These are phyloP conservation scores for Tetrapisispora namnaoensis DNA, from an alignment of 805 yeast species.

Conservation along the genomic window DNA sequence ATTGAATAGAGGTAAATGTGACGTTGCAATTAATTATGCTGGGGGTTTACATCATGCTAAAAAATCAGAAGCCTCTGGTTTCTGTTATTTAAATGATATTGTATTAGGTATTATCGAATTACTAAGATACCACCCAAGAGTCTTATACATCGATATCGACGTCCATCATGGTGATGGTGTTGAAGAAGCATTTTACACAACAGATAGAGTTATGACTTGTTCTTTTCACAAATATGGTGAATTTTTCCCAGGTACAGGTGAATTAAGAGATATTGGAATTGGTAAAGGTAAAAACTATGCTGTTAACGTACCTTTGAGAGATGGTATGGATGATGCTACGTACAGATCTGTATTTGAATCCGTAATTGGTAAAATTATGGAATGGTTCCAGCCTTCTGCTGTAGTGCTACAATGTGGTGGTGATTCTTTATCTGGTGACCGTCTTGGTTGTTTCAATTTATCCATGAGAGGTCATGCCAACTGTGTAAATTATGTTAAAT, in stretches of 20 bases:
- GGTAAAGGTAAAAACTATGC: constrained; percentile 85
- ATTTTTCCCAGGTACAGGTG: constrained; percentile 96
- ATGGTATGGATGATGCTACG: constrained; percentile 90
- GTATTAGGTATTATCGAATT: constrained; percentile 81
- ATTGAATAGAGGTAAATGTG: constrained; percentile 75
- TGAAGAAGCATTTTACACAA: constrained; percentile 90
- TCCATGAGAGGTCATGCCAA: constrained; percentile 92
- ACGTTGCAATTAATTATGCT: constrained; percentile 91
- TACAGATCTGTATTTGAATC: constrained; percentile 70
- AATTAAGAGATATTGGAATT: constrained; percentile 77
- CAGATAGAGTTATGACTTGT: constrained; percentile 94
- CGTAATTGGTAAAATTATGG: constrained; percentile 81
- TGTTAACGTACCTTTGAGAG: constrained; percentile 84
- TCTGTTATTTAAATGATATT: constrained; percentile 91
- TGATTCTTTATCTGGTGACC: constrained; percentile 86
- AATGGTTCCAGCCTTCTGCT: constrained; percentile 85
- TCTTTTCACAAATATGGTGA: constrained; percentile 94
- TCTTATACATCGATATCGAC: constrained; percentile 87
- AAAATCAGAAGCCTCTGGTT: constrained; percentile 88
- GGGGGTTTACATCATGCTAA: constrained; percentile 97
- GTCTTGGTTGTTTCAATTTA: constrained; percentile 87
- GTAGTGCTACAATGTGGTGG: constrained; percentile 97
- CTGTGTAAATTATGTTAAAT: constrained; percentile 81
- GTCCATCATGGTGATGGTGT: constrained; percentile 98
- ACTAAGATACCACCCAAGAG: constrained; percentile 82